Evolutionary conservation across 805 yeast species (phyloP), one percentile per base, ranked within the genome.

Genomic region (Cyberlindnera bimundalis): DNA sequence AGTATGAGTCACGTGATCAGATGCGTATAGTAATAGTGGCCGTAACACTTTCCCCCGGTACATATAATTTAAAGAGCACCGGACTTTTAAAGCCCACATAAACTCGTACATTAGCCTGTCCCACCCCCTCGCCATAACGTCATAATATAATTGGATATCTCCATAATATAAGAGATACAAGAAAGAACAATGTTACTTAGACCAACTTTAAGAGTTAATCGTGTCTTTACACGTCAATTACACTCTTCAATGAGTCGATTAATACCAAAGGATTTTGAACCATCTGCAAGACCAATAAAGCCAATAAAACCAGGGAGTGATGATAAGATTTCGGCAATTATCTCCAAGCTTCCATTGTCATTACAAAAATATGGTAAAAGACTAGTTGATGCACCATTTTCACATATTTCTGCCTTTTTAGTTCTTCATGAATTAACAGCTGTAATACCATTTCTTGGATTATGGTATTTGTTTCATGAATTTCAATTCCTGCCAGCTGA

Each of bases 371-470:
- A 76, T 48, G 76, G 81, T 1, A 57, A 58, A 6, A 66, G 70
- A 36, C 68, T 81, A 43, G 61, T 70, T 15, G 56, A 68, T 35
- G 79, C 84, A 0, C 88, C 88, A 1, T 60, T 77, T 4, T 66
- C 82, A 2, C 79, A 79, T 56, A 66, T 81, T 11, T 69, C 83
- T 0, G 68, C 89, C 2, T 85, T 85, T 51, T 49, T 84, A 6
- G 56, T 84, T 4, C 65, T 85, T 12, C 95, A 85, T 55, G 95
- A 85, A 55, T 47, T 85, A 30, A 72, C 90, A 0, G 95, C 95
- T 3, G 69, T 85, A 3, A 71, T 74, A 21, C 95, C 95, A 1
- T 65, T 85, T 35, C 64, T 83, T 29, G 79, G 79, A 0, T 50
- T 84, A 3, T 83, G 91, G 89, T 83, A 77, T 52, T 47, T 68